Evolutionary conservation across 192 early-diverging fungal genomes (phyloP), one percentile per base, ranked within the genome.

Genomic region (Anaeromyces robustus): DNA sequence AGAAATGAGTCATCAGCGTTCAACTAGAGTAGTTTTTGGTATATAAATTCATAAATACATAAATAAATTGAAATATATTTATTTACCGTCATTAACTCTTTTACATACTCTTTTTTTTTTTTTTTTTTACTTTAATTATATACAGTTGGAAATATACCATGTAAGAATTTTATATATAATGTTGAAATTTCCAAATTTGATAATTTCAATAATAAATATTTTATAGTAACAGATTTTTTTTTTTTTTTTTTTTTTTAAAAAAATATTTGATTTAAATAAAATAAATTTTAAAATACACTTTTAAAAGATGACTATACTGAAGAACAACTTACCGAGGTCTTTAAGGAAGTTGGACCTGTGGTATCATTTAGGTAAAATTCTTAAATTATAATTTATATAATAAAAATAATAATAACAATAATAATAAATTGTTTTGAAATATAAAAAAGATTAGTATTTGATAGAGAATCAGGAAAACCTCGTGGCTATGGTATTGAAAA

Each of bases 401-500:
- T 7, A 41, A 7, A 3, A 14, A 14, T 16, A 14, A 41, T 41
- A 1, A 16, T 41, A 41, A 14, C 6, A 41, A 14, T 41, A 41
- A 41, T 41, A 16, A 32, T 3, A 7, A 32, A 7, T 30, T 81
- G 29, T 22, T 12, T 37, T 30, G 86, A 88, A 26, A 81, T 86
- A 0, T 81, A 78, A 28, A 87, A 89, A 77, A 90, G 94, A 79
- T 89, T 99, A 12, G 91, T 99, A 5, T 99, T 99, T 85, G 97
- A 99, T 82, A 88, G 92, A 29, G 95, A 96, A 13, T 89, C 91
- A 77, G 89, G 93, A 83, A 92, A 95, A 84, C 92, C 97, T 28
- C 94, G 94, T 80, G 97, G 97, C 19, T 99, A 92, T 88, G 97
- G 97, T 26, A 97, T 97, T 86, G 96, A 95, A 81, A 94, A 96